Percentiles rank a stretch among this genome's conserved stretches.
phyloP scores from a whole-genome alignment of 2,329 filamentous ascomycete species.

The Botrytis cinerea region DNA sequence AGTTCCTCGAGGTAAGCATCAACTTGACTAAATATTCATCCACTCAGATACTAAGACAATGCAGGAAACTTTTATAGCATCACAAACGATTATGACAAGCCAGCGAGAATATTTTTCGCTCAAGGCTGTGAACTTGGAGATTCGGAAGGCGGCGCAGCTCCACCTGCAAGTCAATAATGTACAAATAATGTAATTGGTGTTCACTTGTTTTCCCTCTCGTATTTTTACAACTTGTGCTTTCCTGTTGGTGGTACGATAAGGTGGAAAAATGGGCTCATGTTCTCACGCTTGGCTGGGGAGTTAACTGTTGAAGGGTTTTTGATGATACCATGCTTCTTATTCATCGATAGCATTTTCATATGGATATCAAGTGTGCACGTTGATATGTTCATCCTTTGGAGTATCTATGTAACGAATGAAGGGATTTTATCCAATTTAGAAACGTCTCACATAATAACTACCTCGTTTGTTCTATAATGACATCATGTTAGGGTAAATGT shows the following conservation, averaged over 20 bases:
- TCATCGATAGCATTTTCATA: conserved; percentile 9
- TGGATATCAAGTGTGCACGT: conserved; percentile 6
- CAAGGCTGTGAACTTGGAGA: conserved; percentile 68
- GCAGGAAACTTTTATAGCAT: conserved; percentile 94
- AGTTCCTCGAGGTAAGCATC: conserved; percentile 80
- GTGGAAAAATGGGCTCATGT: background rate
- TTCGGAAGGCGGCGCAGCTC: conserved; percentile 4
- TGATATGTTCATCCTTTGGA: background rate
- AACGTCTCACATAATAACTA: background rate
- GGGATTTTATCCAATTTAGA: background rate
- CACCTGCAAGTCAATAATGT: conserved; percentile 16
- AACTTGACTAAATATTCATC: background rate
- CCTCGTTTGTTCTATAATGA: background rate
- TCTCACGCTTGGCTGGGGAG: conserved; percentile 12
- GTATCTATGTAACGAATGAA: background rate
- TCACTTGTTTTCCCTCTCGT: background rate
- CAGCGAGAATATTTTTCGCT: conserved; percentile 85
- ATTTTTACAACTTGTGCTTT: background rate
- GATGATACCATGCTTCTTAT: conserved; percentile 24
- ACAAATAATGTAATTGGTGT: conserved; percentile 7
- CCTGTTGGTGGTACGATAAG: background rate
- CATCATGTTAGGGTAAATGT: background rate
- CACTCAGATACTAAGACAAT: conserved; percentile 26
- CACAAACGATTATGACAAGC: conserved; percentile 70
- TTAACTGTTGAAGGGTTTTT: conserved; percentile 12